Base-by-base conservation (phyloP, 2,329 filamentous ascomycete species). In the Venturia aucupariae region DNA sequence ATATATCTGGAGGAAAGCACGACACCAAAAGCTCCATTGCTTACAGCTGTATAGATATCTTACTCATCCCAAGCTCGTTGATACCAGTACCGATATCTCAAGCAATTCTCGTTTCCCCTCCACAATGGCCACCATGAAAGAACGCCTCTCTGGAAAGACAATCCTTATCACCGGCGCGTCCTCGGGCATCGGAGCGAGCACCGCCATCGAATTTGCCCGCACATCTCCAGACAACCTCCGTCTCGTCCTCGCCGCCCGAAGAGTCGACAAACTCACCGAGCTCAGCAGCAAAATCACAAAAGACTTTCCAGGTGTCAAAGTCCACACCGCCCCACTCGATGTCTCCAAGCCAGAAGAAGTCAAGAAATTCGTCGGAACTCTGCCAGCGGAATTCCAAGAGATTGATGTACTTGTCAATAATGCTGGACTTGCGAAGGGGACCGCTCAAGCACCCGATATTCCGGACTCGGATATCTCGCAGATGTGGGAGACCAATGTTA, bases 401-500 rank as follows among this genome's bases (percentile, higher is more conserved):
- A 89, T 97, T 68, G 85, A 97, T 74, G 83, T 97, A 2, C 78
- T 99, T 66, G 90, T 99, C 32, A 99, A 99, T 79, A 97, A 97
- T 81, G 93, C 93, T 60, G 93, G 93, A 51, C 84, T 97, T 24
- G 93, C 96, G 67, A 93, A 90, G 76, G 92, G 92, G 68, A 85
- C 96, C 15, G 93, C 90, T 61, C 86, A 89, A 73, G 91, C 92
- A 0, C 92, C 92, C 22, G 84, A 90, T 48, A 97, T 99, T 73
- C 82, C 81, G 19, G 82, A 90, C 71, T 86, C 87, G 65, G 93
- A 99, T 77, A 89, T 97, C 70, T 82, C 89, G 70, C 72, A 87
- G 74, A 97, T 97, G 92, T 90, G 97, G 73, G 79, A 84, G 59
- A 97, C 94, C 65, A 99, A 99, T 75, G 92, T 97, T 62, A 94